Base-by-base conservation (phyloP, 441 rosid species). In the Pelargonium cotyledonis region DNA sequence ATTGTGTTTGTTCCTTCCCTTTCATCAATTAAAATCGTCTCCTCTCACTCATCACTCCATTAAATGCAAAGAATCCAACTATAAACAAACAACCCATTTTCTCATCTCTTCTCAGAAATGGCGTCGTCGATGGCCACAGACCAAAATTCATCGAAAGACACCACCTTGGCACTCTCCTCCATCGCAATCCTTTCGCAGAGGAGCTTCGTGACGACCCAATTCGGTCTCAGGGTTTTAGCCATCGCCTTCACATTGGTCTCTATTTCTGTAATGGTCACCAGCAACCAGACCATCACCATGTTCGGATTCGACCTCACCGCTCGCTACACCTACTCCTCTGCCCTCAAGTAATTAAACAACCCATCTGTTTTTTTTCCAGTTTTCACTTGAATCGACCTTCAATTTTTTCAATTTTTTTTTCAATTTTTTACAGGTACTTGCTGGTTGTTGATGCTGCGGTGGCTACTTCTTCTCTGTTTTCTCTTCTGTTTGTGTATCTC, bases 401-500 rank as follows among this genome's bases (percentile, higher is more conserved):
- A 5, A 11, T 0, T 15, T 3, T 55, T 8, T 29, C 6, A 31
- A 4, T 15, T 19, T 57, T 49, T 35, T 16, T 6, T 3, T 53
- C n/a, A 60, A 62, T 64, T 72, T 8, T 41, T 21, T 69, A 23
- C 82, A 86, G 91, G 85, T 86, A 82, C 67, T 68, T 82, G 81
- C 60, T 85, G 61, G 86, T 67, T 49, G 80, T 72, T 38, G 76
- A 88, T 58, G 70, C 80, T 8, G 75, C 63, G 6, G 84, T 78
- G 11, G 67, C 79, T 49, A 79, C 58, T 23, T 81, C 77, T 75
- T 80, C 88, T 5, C 47, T 75, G 15, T 61, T 84, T 43, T 88
- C 88, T 11, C 55, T 82, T 70, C n/a, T 79, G 49, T 73, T 61
- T 26, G 78, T 81, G 67, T 78, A 73, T 72, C 0, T 68, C 68